Evolutionary conservation across 1,284 basidiomycete species (phyloP).

Genomic region (Apiotrichum gracile): DNA sequence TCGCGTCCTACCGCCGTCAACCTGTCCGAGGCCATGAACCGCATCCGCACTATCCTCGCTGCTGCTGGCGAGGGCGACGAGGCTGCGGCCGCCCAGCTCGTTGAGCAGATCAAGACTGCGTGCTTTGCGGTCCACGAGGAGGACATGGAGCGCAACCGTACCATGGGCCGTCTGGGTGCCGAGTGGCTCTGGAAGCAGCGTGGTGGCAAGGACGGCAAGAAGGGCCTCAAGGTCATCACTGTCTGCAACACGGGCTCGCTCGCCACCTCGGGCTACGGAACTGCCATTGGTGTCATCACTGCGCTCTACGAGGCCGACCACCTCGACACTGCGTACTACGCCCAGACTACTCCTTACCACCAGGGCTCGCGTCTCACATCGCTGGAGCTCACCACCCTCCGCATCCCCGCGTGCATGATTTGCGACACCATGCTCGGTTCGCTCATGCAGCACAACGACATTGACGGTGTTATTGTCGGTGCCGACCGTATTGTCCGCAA

Average conservation of each 20-base stretch:
- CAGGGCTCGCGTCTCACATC: conserved; percentile 73
- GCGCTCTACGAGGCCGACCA: conserved; percentile 70
- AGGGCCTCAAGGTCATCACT: conserved; percentile 69
- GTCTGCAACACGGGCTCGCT: conserved; percentile 94
- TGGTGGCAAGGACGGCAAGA: conserved; percentile 47
- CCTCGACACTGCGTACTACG: conserved; percentile 75
- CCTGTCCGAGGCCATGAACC: conserved; percentile 71
- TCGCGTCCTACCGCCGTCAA: conserved; percentile 93
- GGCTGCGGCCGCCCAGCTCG: conserved; percentile 49
- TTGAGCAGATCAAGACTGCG: conserved; percentile 55
- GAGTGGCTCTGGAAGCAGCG: conserved; percentile 69
- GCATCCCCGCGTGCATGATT: conserved; percentile 82
- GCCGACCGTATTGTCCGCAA: conserved; percentile 81
- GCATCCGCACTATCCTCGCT: conserved; percentile 53
- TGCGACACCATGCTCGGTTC: conserved; percentile 91
- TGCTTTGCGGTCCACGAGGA: conserved; percentile 63
- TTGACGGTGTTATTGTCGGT: conserved; percentile 81
- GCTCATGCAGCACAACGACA: conserved; percentile 74
- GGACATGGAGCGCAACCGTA: conserved; percentile 73
- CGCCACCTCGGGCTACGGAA: conserved; percentile 89
- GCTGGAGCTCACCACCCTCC: conserved; percentile 72
- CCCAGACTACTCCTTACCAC: conserved; percentile 85
- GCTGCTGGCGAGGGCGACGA: conserved; percentile 39
- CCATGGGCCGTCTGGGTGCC: conserved; percentile 74
- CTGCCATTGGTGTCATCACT: conserved; percentile 86